Conservation (phyloP, 2,329 filamentous ascomycete genomes). For the Ophiostoma angusticollis region DNA sequence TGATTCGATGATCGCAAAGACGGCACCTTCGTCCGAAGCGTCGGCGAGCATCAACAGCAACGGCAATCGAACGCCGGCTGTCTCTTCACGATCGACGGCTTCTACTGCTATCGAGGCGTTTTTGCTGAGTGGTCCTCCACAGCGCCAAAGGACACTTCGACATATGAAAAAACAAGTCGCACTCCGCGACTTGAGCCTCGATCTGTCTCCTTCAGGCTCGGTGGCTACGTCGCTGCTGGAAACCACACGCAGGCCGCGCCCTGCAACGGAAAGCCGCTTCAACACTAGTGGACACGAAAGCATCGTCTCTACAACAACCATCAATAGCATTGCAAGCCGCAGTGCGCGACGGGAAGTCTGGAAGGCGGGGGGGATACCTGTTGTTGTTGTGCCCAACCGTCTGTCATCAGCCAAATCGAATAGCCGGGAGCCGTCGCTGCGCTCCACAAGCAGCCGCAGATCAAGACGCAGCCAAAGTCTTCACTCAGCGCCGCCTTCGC, state of each 20-base stretch:
- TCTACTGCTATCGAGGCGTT: slow-evolving; percentile 48
- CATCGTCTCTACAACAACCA: slow-evolving; percentile 34
- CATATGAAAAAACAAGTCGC: slow-evolving; percentile 45
- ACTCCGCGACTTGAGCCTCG: slow-evolving; percentile 34
- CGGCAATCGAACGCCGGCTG: slow-evolving; percentile 36
- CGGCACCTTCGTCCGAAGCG: slow-evolving; percentile 21
- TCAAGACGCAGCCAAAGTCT: slow-evolving; percentile 42
- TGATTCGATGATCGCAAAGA: slow-evolving; percentile 7
- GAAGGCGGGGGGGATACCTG: slow-evolving; percentile 48
- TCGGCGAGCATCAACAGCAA: slow-evolving; percentile 33
- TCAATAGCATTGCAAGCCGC: slow-evolving; percentile 37
- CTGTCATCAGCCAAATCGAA: slow-evolving; percentile 38
- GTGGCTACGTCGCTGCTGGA: slow-evolving; percentile 27
- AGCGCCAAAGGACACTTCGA: slow-evolving; percentile 41
- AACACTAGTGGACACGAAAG: slow-evolving; percentile 30
- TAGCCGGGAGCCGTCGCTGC: slow-evolving; percentile 39
- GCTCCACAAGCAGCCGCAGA: slow-evolving; percentile 47
- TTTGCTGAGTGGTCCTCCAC: slow-evolving; percentile 37
- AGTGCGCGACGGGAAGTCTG: slow-evolving; percentile 46
- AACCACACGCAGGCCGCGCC: slow-evolving; percentile 16
- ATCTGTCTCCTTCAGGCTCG: slow-evolving; percentile 30
- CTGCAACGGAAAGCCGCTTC: slow-evolving; percentile 18
- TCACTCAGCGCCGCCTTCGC: slow-evolving; percentile 32
- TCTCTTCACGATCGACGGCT: slow-evolving; percentile 40
- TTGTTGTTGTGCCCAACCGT: slow-evolving; percentile 48